Conservation (phyloP, 2,329 filamentous ascomycete species). For the Balansia obtecta region DNA sequence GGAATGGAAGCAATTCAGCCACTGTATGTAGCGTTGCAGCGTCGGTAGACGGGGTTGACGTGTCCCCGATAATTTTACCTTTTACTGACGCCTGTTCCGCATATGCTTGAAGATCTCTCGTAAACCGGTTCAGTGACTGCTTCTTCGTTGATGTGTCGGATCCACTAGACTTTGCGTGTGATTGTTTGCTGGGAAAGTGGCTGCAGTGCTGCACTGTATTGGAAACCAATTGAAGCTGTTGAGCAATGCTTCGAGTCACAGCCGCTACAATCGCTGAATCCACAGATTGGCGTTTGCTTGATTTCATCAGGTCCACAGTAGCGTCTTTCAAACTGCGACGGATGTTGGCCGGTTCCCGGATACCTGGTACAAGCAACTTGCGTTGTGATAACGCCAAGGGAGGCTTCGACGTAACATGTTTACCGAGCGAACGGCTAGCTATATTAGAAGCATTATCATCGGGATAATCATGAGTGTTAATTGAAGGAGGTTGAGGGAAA, state of each 20-base stretch:
- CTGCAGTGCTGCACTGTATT: slow-evolving; percentile 7
- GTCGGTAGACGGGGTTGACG: slow-evolving; percentile 28
- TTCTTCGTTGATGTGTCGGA: slow-evolving; percentile 32
- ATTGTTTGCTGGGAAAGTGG: neutral
- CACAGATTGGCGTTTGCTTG: slow-evolving; percentile 18
- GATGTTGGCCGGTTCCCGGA: neutral
- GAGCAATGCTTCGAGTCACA: slow-evolving; percentile 30
- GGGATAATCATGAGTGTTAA: neutral
- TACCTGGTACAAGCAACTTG: slow-evolving; percentile 2
- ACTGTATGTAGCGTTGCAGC: slow-evolving; percentile 37
- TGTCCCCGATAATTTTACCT: slow-evolving; percentile 25
- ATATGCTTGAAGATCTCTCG: slow-evolving; percentile 18
- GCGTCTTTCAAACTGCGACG: slow-evolving; percentile 9
- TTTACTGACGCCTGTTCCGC: slow-evolving; percentile 23
- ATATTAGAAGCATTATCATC: neutral
- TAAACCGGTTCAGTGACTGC: slow-evolving; percentile 26
- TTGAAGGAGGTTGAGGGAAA: slow-evolving; percentile 12
- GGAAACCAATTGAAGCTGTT: slow-evolving; percentile 30
- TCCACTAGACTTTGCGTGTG: slow-evolving; percentile 4
- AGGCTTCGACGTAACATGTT: slow-evolving; percentile 3
- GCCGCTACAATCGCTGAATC: slow-evolving; percentile 31
- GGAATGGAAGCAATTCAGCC: slow-evolving; percentile 39
- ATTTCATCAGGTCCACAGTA: slow-evolving; percentile 7
- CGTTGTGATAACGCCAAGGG: slow-evolving; percentile 4
- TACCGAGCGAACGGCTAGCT: neutral